Evolutionary conservation across 805 yeast species (phyloP).

Genomic region (Millerozyma miso): DNA sequence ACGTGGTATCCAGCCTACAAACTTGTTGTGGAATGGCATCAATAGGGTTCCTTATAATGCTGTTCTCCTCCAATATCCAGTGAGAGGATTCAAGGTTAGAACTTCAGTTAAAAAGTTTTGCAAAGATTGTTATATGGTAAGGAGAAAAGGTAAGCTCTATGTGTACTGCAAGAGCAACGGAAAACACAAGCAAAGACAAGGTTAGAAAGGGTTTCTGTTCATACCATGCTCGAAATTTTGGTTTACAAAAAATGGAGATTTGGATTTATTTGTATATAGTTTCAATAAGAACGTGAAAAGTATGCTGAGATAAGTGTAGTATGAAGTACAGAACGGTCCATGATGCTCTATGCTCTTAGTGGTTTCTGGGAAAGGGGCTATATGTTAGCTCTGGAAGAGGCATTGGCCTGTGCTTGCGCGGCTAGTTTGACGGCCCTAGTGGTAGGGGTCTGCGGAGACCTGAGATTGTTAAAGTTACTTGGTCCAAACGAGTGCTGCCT

Average conservation of each 20-base stretch:
- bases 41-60: not conserved
- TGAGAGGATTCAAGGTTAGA: conserved; percentile 84
- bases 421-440: conserved; percentile 35
- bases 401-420: conserved; percentile 8
- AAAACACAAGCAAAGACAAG: conserved; percentile 93
- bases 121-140: conserved; percentile 81
- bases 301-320: not conserved
- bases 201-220: conserved; percentile 28
- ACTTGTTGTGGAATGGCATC: not conserved
- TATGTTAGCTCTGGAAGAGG: not conserved
- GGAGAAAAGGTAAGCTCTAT: conserved; percentile 91
- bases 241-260: not conserved
- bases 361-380: not conserved
- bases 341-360: not conserved
- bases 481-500: conserved; percentile 19
- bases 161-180: conserved; percentile 91
- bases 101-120: conserved; percentile 93
- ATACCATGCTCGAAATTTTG: not conserved
- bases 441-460: conserved; percentile 24
- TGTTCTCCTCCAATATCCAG: conserved; percentile 9
- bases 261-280: not conserved
- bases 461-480: conserved; percentile 7
- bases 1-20: conserved; percentile 4
- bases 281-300: not conserved
- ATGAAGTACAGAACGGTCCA: too few relatives aligned